Evolutionary conservation across 2,329 filamentous ascomycete genomes (phyloP).

Genomic region (Aschersonia sp.): DNA sequence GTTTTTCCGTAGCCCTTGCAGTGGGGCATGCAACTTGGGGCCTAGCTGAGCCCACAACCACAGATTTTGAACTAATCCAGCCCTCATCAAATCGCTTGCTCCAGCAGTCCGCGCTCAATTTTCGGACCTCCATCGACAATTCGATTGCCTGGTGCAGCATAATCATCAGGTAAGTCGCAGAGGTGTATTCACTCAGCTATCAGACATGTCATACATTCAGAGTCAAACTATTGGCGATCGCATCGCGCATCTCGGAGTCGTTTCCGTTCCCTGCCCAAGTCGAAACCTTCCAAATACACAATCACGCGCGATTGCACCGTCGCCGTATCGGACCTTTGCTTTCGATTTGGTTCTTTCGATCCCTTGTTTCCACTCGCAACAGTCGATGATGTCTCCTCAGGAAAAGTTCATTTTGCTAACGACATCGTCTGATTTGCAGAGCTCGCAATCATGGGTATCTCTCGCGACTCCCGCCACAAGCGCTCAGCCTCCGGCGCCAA

Average conservation of each 20-base stretch:
- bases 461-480: conserved; percentile 99
- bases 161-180: conserved; percentile 31
- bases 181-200: neutral
- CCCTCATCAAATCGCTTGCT: conserved; percentile 5
- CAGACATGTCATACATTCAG: neutral
- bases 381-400: too few relatives aligned
- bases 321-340: too few relatives aligned
- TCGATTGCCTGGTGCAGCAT: conserved; percentile 33
- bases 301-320: too few relatives aligned
- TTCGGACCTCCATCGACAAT: conserved; percentile 20
- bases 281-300: too few relatives aligned
- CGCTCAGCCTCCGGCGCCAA: conserved; percentile 98
- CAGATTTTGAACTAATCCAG: conserved; percentile 21
- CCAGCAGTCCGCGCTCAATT: conserved; percentile 16
- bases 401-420: too few relatives aligned
- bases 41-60: conserved; percentile 25
- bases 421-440: conserved; percentile 24
- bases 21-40: conserved; percentile 10
- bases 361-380: too few relatives aligned
- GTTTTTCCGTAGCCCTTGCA: conserved; percentile 12
- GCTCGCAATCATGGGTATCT: conserved; percentile 95
- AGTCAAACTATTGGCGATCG: neutral
- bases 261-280: too few relatives aligned
- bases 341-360: too few relatives aligned
- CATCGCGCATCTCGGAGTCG: neutral